These are phyloP conservation scores for Rhododendron simsii DNA, from an alignment of 148 eudicot species.

Conservation along the genomic window DNA sequence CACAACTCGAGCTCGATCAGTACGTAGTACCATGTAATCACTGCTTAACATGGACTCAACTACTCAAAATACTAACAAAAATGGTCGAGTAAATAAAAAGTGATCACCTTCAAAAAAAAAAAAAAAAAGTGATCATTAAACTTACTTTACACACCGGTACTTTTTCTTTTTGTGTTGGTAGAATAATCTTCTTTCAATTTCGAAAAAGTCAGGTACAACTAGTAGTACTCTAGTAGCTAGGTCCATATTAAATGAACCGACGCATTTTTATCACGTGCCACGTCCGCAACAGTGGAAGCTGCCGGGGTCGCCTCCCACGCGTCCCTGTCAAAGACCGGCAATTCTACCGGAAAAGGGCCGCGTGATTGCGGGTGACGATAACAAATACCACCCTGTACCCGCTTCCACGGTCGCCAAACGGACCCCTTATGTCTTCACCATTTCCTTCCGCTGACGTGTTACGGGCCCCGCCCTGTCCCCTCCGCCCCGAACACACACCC, in stretches of 20 bases:
- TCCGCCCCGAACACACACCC: conserved; percentile 14
- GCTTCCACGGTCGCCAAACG: conserved; percentile 26
- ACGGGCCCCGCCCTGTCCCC: conserved; percentile 33
- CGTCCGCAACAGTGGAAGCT: conserved; percentile 1
- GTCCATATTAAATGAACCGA: not conserved
- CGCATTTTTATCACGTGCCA: conserved; percentile 1
- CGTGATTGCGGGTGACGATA: not conserved
- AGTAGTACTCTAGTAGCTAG: not conserved
- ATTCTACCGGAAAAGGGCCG: not conserved
- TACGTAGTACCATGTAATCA: too few relatives aligned
- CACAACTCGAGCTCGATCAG: too few relatives aligned
- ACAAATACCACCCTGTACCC: not conserved
- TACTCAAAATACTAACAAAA: too few relatives aligned
- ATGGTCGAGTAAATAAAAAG: too few relatives aligned
- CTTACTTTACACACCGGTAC: not conserved
- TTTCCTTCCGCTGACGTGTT: conserved; percentile 25
- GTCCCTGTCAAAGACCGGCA: not conserved
- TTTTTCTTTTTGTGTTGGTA: not conserved
- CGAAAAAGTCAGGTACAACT: not conserved
- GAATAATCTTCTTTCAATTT: not conserved
- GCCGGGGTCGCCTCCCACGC: conserved; percentile 19
- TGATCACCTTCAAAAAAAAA: too few relatives aligned
- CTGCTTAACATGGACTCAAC: too few relatives aligned
- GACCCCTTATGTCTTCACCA: conserved; percentile 32
- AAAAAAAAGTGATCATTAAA: too few relatives aligned